phyloP scores from a whole-genome alignment of 2,329 filamentous ascomycete genomes.

The Calonectria leucothoes region DNA sequence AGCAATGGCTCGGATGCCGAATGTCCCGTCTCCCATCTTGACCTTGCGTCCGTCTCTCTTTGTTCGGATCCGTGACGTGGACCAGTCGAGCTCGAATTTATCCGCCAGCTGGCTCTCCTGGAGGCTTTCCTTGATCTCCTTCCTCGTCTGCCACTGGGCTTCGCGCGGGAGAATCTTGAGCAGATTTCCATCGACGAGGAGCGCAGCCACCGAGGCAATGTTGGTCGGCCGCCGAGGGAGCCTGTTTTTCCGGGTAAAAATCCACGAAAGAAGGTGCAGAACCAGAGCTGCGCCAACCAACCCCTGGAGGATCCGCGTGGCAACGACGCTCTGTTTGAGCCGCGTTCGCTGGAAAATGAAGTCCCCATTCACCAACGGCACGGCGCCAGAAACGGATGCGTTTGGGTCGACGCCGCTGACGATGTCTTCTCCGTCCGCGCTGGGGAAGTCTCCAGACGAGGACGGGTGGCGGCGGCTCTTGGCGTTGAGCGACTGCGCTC shows the following conservation, averaged over 20 bases:
- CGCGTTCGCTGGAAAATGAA: slow-evolving; percentile 30
- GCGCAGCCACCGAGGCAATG: slow-evolving; percentile 51
- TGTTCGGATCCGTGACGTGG: slow-evolving; percentile 10
- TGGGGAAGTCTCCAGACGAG: slow-evolving; percentile 32
- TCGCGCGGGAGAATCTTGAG: slow-evolving; percentile 38
- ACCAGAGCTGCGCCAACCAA: slow-evolving; percentile 45
- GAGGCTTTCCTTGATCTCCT: slow-evolving; percentile 32
- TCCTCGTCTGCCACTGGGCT: slow-evolving; percentile 39
- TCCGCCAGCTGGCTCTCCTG: slow-evolving; percentile 22
- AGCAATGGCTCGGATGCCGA: slow-evolving; percentile 34
- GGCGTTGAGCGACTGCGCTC: slow-evolving; percentile 48
- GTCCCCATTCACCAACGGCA: slow-evolving; percentile 36
- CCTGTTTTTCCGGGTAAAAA: slow-evolving; percentile 36
- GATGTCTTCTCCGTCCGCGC: slow-evolving; percentile 30
- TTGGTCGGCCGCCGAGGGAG: slow-evolving; percentile 47
- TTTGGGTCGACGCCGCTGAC: slow-evolving; percentile 37
- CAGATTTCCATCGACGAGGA: slow-evolving; percentile 52
- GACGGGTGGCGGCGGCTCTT: slow-evolving; percentile 40
- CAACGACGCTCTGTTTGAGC: slow-evolving; percentile 43
- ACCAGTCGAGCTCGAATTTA: slow-evolving; percentile 36
- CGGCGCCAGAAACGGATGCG: slow-evolving; percentile 36
- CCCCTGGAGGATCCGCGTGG: slow-evolving; percentile 49
- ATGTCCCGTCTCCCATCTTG: slow-evolving; percentile 30
- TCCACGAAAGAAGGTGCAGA: slow-evolving; percentile 44
- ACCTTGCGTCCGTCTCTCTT: slow-evolving; percentile 27